Percentiles rank a stretch among this genome's conserved stretches.
phyloP scores from a whole-genome alignment of 441 rosid genomes.

The Breynia disticha region DNA sequence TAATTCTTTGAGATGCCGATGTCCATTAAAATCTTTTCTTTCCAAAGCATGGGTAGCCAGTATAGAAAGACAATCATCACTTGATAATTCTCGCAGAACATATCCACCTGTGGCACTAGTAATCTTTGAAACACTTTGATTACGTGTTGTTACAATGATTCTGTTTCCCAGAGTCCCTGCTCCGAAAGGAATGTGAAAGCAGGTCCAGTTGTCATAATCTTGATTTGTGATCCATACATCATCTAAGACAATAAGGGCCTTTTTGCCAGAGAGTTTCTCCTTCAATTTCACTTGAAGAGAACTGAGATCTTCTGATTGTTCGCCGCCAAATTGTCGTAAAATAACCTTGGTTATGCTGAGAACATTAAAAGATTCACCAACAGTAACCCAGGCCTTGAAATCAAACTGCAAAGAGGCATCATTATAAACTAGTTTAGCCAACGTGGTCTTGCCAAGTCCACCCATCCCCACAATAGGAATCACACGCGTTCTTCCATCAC shows the following conservation, averaged over 20 bases:
- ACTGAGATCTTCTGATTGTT: not conserved
- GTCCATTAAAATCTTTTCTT: not conserved
- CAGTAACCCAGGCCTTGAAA: no score
- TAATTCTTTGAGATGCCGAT: not conserved
- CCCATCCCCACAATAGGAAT: not conserved
- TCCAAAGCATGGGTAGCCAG: not conserved
- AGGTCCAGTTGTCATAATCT: not conserved
- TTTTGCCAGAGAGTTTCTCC: not conserved
- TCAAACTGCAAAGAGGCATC: not conserved
- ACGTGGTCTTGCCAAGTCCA: slow-evolving; percentile 2
- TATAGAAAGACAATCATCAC: not conserved
- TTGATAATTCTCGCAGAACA: not conserved
- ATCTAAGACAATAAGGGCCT: not conserved
- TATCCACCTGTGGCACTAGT: not conserved
- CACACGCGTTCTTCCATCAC: not conserved
- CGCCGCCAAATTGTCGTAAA: not conserved
- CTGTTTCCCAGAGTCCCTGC: not conserved
- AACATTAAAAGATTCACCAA: not conserved
- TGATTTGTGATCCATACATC: not conserved
- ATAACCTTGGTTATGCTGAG: not conserved
- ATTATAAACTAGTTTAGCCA: not conserved
- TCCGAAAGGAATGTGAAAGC: not conserved
- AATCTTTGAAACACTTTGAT: not conserved
- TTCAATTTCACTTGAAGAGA: not conserved
- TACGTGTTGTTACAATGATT: not conserved